Evolutionary conservation across 805 yeast species (phyloP).

Genomic region (Starmerella tilneyi): DNA sequence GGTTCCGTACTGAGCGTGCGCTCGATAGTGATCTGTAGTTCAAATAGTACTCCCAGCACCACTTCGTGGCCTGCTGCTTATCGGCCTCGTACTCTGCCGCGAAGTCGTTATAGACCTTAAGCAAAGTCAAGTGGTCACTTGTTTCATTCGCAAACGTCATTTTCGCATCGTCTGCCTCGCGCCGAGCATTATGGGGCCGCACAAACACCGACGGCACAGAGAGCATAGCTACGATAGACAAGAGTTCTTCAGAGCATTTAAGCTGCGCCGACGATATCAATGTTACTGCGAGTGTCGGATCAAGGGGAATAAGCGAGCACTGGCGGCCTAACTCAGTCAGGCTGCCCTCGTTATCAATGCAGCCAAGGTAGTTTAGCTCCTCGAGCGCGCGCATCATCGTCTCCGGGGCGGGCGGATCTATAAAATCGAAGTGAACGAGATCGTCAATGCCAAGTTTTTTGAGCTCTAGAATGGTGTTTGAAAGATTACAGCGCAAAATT

Average conservation of each 20-base stretch:
- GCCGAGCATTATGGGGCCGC: constrained; percentile 78
- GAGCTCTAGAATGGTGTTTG: constrained; percentile 83
- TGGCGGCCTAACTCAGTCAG: constrained; percentile 79
- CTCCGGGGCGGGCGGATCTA: constrained; percentile 99
- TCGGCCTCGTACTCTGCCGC: constrained; percentile 26
- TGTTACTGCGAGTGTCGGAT: constrained; percentile 91
- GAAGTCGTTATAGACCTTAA: constrained; percentile 82
- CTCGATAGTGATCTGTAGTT: constrained; percentile 73
- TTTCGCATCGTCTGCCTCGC: constrained; percentile 86
- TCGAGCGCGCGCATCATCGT: constrained; percentile 99
- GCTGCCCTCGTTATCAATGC: constrained; percentile 86
- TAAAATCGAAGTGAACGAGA: constrained; percentile 92
- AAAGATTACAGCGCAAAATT: constrained; percentile 78
- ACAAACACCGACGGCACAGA: constrained; percentile 93
- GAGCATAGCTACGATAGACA: constrained; percentile 78
- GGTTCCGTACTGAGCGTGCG: constrained; percentile 80
- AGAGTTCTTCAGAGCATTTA: constrained; percentile 77
- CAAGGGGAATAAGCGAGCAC: constrained; percentile 89
- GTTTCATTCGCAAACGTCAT: constrained; percentile 80
- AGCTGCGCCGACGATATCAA: constrained; percentile 78
- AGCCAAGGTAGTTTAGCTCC: constrained; percentile 80
- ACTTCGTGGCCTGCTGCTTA: constrained; percentile 38
- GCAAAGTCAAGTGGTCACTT: constrained; percentile 86
- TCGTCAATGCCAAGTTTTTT: constrained; percentile 93
- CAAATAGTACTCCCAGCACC: constrained; percentile 88